A percentile compares a stretch with the other conserved stretches of the same genome.
Conservation (phyloP, 257 asterid species). For the Przewalskia tangutica region DNA sequence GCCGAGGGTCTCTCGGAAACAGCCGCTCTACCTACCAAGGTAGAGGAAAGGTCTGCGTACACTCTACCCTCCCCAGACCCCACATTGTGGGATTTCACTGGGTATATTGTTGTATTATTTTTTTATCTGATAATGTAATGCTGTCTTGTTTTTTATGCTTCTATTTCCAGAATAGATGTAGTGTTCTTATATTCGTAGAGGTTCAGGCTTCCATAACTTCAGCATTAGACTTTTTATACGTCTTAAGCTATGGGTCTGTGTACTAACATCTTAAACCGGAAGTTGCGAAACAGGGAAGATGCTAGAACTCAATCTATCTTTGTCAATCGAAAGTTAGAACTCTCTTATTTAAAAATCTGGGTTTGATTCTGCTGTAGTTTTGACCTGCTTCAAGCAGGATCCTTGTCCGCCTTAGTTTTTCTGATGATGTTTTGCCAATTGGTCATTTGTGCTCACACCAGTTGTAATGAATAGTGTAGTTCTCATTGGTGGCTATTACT, state of each 20-base stretch:
- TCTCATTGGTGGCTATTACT: conserved; percentile 8
- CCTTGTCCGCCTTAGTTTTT: neutral
- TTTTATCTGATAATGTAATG: neutral
- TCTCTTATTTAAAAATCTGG: neutral
- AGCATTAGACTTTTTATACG: neutral
- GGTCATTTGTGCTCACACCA: neutral
- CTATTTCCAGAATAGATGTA: neutral
- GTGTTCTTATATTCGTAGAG: neutral
- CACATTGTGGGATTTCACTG: too few species aligned
- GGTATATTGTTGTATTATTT: too few species aligned
- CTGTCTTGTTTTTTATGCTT: neutral
- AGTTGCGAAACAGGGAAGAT: neutral
- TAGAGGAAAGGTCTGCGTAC: too few species aligned
- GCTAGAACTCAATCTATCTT: neutral
- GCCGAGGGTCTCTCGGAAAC: too few species aligned
- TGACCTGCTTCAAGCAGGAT: neutral
- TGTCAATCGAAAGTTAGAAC: neutral
- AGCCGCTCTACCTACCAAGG: too few species aligned
- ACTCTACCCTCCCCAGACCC: too few species aligned
- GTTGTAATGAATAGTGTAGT: neutral
- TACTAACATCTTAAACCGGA: neutral
- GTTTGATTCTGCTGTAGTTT: neutral
- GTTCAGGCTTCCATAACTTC: neutral
- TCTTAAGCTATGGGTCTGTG: neutral
- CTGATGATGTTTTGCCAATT: neutral